A percentile compares a stretch with the other conserved stretches of the same genome.
Evolutionary conservation across 257 asterid species (phyloP).

Genomic region (Nicotiana noctiflora): DNA sequence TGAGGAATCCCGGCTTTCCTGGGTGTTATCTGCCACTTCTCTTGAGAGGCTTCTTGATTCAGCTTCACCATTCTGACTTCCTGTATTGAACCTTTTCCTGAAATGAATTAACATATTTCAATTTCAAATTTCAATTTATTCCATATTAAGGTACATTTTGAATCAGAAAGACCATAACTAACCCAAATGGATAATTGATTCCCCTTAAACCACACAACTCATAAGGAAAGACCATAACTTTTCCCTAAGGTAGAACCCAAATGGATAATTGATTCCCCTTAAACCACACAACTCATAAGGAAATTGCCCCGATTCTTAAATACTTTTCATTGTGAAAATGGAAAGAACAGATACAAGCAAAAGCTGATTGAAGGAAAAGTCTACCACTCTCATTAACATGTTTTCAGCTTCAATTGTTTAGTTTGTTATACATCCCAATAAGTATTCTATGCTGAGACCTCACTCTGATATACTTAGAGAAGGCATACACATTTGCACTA

Average conservation of each 20-base stretch:
- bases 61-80: constrained; percentile 14
- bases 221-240: not conserved
- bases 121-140: not conserved
- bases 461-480: not conserved
- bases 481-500: not conserved
- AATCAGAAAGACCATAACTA: not conserved
- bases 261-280: not conserved
- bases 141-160: not conserved
- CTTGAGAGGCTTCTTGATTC: constrained; percentile 15
- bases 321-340: not conserved
- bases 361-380: not conserved
- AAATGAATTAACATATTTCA: not conserved
- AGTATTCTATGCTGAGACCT: not conserved
- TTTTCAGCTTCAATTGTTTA: not conserved
- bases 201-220: not conserved
- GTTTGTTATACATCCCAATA: not conserved
- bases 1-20: not conserved
- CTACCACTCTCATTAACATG: not conserved
- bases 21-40: constrained; percentile 15
- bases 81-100: constrained; percentile 39
- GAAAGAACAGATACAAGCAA: not conserved
- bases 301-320: not conserved
- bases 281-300: not conserved
- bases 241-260: not conserved
- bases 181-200: not conserved